phyloP scores from a whole-genome alignment of 2,329 filamentous ascomycete genomes.

The Seiridium cupressi region DNA sequence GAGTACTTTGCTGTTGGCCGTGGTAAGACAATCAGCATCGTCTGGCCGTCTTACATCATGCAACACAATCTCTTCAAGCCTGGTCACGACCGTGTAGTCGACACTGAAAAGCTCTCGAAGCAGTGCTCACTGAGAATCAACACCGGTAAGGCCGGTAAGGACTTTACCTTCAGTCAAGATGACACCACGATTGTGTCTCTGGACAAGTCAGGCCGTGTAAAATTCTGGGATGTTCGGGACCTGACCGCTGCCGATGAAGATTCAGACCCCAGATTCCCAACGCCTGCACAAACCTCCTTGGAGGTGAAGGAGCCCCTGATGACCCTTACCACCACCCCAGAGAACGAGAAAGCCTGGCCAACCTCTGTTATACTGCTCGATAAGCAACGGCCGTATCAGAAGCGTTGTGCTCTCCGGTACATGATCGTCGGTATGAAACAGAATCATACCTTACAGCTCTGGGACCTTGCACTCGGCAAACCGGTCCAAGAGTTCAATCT shows the following conservation, averaged over 20 bases:
- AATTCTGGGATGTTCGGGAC: constrained; percentile 95
- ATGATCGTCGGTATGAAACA: constrained; percentile 98
- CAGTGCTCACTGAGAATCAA: constrained; percentile 91
- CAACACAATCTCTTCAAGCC: constrained; percentile 63
- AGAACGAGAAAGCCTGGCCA: constrained; percentile 92
- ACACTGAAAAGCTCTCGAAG: constrained; percentile 83
- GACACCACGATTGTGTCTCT: constrained; percentile 92
- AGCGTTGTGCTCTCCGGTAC: constrained; percentile 86
- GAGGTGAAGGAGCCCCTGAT: constrained; percentile 85
- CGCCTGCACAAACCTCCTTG: constrained; percentile 57
- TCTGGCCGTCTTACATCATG: constrained; percentile 67
- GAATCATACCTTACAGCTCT: constrained; percentile 96
- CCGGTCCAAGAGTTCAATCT: constrained; percentile 96
- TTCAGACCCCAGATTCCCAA: constrained; percentile 47
- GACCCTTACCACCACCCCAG: constrained; percentile 81
- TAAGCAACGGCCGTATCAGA: constrained; percentile 90
- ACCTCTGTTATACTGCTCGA: constrained; percentile 95
- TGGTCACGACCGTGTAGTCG: constrained; percentile 67
- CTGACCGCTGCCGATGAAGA: constrained; percentile 58
- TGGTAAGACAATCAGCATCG: constrained; percentile 92
- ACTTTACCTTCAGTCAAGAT: constrained; percentile 97
- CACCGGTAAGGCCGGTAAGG: constrained; percentile 96
- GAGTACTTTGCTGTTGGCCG: constrained; percentile 95
- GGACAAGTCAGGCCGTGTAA: constrained; percentile 93
- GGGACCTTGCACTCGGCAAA: constrained; percentile 94